These are phyloP conservation scores for Biscutella laevigata DNA, from an alignment of 441 rosid species.

Conservation along the genomic window DNA sequence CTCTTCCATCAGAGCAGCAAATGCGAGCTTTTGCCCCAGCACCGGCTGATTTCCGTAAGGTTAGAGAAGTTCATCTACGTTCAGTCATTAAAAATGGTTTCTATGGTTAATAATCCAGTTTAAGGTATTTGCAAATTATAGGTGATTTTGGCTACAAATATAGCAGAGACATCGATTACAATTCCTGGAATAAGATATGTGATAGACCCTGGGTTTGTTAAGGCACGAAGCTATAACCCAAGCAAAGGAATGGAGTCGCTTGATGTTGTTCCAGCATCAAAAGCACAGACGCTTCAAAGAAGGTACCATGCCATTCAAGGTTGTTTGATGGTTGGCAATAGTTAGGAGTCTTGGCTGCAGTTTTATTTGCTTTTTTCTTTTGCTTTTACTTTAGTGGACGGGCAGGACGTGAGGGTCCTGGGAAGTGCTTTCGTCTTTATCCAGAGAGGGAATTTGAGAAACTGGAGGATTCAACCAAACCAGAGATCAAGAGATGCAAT, in stretches of 20 bases:
- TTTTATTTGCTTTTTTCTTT: neutral
- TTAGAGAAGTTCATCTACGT: constrained; percentile 24
- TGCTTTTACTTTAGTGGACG: constrained; percentile 64
- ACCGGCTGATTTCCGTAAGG: constrained; percentile 71
- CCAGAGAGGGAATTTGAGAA: constrained; percentile 85
- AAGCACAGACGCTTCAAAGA: constrained; percentile 91
- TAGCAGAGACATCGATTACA: constrained; percentile 95
- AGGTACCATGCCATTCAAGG: constrained; percentile 37
- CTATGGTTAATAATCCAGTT: constrained; percentile 5
- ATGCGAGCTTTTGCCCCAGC: constrained; percentile 71
- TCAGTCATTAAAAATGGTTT: no score
- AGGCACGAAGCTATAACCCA: constrained; percentile 82
- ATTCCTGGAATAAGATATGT: constrained; percentile 93
- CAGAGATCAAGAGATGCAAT: constrained; percentile 89
- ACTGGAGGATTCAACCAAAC: constrained; percentile 79
- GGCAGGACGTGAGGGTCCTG: constrained; percentile 94
- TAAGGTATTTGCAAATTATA: constrained; percentile 16
- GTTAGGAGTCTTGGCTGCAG: neutral
- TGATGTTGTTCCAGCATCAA: constrained; percentile 70
- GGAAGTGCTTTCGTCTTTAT: constrained; percentile 86
- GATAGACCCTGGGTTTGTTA: constrained; percentile 86
- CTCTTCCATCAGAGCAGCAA: constrained; percentile 93
- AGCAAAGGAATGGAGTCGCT: constrained; percentile 83
- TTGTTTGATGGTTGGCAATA: neutral
- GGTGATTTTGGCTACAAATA: constrained; percentile 92